phyloP scores from a whole-genome alignment of 345 rosid species.

The Citrus cavaleriei region DNA sequence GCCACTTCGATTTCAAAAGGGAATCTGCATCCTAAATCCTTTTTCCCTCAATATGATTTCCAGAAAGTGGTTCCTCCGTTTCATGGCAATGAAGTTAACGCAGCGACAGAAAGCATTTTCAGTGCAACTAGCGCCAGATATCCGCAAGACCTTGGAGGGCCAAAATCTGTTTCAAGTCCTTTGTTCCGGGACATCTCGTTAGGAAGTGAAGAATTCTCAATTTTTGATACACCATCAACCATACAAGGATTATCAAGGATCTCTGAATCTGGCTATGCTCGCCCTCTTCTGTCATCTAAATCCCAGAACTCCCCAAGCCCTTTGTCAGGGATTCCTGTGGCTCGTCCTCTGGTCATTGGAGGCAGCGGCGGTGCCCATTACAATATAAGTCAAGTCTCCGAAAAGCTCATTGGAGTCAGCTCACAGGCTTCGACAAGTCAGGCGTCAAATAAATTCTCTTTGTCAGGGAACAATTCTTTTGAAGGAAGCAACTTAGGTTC shows the following conservation, averaged over 20 bases:
- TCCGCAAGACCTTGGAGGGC: conserved; percentile 26
- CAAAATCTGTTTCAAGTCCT: conserved; percentile 25
- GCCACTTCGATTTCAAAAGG: conserved; percentile 32
- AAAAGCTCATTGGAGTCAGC: conserved; percentile 26
- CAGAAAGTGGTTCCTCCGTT: conserved; percentile 32
- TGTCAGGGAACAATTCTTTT: conserved; percentile 28
- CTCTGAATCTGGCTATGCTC: conserved; percentile 68
- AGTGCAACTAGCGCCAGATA: conserved; percentile 17
- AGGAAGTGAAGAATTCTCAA: conserved; percentile 32
- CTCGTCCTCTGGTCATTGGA: conserved; percentile 32
- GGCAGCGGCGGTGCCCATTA: conserved; percentile 18
- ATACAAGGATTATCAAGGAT: conserved; percentile 41
- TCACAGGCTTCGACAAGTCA: conserved; percentile 22
- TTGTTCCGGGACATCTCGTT: conserved; percentile 34
- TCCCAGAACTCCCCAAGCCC: conserved; percentile 42
- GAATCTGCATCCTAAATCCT: conserved; percentile 28
- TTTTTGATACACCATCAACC: conserved; percentile 28
- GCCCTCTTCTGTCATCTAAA: conserved; percentile 95
- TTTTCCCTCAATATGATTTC: conserved; percentile 24
- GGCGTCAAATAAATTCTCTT: conserved; percentile 29
- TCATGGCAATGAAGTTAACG: conserved; percentile 25
- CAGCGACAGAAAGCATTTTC: conserved; percentile 26
- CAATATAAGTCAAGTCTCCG: conserved; percentile 19
- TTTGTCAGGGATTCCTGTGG: conserved; percentile 33
- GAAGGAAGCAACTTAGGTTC: conserved; percentile 29